Conservation (phyloP, 2,329 filamentous ascomycete genomes). For the Metarhizium brunneum region DNA sequence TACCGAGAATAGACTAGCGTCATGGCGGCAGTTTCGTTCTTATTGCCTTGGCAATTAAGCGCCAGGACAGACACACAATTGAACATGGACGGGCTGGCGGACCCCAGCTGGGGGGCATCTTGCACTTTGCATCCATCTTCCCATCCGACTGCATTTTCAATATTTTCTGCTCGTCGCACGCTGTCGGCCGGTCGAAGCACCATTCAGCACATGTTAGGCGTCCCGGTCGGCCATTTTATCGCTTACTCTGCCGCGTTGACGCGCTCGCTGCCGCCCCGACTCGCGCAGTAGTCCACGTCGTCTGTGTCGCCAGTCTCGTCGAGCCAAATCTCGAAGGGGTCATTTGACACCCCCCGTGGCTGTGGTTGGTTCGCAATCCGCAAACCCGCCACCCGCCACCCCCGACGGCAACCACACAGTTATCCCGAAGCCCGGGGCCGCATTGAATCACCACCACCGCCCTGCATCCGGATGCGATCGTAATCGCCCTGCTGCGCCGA, state of each 20-base stretch:
- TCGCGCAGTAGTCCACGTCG: not conserved
- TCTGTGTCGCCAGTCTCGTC: not conserved
- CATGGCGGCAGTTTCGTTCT: not conserved
- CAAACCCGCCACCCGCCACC: not conserved
- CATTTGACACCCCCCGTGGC: not conserved
- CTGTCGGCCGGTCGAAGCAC: not conserved
- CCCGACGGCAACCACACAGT: no score
- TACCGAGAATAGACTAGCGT: constrained; percentile 4
- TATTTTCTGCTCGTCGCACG: not conserved
- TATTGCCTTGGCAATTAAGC: not conserved
- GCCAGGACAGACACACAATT: not conserved
- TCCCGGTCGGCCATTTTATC: not conserved
- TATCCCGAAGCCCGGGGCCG: not conserved
- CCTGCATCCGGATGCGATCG: constrained; percentile 1
- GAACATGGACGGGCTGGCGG: not conserved
- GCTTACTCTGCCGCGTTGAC: not conserved
- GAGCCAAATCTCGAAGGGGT: not conserved
- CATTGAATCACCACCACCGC: not conserved
- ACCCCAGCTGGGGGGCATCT: not conserved
- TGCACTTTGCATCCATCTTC: not conserved
- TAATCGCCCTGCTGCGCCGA: constrained; percentile 1
- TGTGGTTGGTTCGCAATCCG: not conserved
- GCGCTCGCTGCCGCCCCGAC: not conserved
- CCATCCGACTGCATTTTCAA: not conserved
- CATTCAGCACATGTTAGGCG: not conserved